A percentile compares a stretch with the other conserved stretches of the same genome.
These are phyloP conservation scores for Corynespora cassiicola DNA, from an alignment of 2,329 filamentous ascomycete species.

Conservation along the genomic window DNA sequence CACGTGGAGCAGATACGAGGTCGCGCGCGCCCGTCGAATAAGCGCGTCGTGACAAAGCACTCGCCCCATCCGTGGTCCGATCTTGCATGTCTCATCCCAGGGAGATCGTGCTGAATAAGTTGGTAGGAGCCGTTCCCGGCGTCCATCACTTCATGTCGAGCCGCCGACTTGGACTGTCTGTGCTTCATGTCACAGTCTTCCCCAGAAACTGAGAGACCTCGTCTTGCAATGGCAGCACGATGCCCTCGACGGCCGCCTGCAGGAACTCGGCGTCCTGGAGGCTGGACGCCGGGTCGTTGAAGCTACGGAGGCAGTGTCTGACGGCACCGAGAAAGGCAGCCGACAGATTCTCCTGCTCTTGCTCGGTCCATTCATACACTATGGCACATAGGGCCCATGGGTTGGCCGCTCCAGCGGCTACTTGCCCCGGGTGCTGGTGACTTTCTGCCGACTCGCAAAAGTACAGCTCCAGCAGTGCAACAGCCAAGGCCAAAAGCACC, in stretches of 20 bases:
- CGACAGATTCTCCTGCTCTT: constrained; percentile 42
- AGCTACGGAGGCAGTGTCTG: constrained; percentile 42
- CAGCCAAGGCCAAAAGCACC: constrained; percentile 40
- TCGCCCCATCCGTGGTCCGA: constrained; percentile 11
- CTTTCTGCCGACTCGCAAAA: constrained; percentile 42
- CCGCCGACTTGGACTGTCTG: too few species aligned
- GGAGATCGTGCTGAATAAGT: too few species aligned
- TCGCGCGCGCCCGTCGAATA: constrained; percentile 26
- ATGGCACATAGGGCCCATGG: constrained; percentile 38
- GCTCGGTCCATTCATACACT: constrained; percentile 42
- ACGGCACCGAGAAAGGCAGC: constrained; percentile 43
- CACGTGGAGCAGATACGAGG: constrained; percentile 36
- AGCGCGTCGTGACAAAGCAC: constrained; percentile 18
- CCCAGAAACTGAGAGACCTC: constrained; percentile 45
- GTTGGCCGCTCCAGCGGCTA: constrained; percentile 21
- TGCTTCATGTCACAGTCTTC: constrained; percentile 29
- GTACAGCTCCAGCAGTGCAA: constrained; percentile 44
- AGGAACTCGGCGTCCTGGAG: constrained; percentile 42
- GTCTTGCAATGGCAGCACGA: constrained; percentile 45
- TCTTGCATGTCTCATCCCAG: neutral
- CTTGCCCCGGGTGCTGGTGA: constrained; percentile 31
- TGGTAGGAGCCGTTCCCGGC: too few species aligned
- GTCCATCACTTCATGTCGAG: too few species aligned
- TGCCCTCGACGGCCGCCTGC: constrained; percentile 44
- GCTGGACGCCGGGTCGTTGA: constrained; percentile 39